phyloP scores from a whole-genome alignment of 2,329 filamentous ascomycete species.

The Neospermospora avenae region DNA sequence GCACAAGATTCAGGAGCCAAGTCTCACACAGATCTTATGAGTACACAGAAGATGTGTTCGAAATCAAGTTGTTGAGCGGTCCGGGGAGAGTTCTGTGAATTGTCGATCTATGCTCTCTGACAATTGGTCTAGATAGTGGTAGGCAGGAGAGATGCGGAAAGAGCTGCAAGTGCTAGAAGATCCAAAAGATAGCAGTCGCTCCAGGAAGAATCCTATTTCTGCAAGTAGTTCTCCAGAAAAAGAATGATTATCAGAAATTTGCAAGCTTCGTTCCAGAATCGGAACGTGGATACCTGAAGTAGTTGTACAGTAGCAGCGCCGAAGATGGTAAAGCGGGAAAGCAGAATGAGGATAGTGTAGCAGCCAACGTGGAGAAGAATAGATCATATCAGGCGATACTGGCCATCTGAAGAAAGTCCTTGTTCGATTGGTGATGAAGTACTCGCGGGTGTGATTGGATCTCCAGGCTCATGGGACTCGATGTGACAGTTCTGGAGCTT shows the following conservation, averaged over 20 bases:
- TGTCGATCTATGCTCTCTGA: neutral
- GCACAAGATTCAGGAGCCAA: neutral
- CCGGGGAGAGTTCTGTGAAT: neutral
- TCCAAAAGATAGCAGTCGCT: slow-evolving; percentile 2
- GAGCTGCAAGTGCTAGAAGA: neutral
- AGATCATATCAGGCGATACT: neutral
- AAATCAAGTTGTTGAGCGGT: slow-evolving; percentile 3
- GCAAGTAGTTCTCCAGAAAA: slow-evolving; percentile 4
- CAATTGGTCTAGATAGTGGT: neutral
- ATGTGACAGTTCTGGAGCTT: slow-evolving; percentile 12
- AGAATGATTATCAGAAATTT: neutral
- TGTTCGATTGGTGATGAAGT: slow-evolving; percentile 2
- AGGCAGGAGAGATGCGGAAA: neutral
- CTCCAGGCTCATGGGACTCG: slow-evolving; percentile 9
- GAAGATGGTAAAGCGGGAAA: neutral
- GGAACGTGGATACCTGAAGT: neutral
- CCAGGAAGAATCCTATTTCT: neutral
- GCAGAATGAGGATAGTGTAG: neutral
- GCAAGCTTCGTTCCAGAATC: neutral
- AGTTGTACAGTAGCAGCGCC: neutral
- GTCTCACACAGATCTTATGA: neutral
- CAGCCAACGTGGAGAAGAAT: neutral
- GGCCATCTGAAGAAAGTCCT: neutral
- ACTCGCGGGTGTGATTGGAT: slow-evolving; percentile 7
- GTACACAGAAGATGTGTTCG: neutral